These are phyloP conservation scores for Scheffersomyces spartinae DNA, from an alignment of 805 yeast genomes.

Conservation along the genomic window DNA sequence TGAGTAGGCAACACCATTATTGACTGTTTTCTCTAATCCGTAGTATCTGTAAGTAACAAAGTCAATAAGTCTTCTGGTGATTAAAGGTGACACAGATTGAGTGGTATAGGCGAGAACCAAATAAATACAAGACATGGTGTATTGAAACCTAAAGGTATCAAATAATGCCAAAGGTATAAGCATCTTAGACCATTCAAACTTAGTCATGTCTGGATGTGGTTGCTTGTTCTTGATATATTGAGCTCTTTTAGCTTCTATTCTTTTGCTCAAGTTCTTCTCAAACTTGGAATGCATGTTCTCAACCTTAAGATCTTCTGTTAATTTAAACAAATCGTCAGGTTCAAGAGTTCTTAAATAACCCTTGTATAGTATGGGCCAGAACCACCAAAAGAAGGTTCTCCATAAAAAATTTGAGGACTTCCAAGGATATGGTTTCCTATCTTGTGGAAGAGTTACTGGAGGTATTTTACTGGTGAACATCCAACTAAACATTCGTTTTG, in stretches of 20 bases:
- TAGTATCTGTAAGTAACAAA: slow-evolving; percentile 23
- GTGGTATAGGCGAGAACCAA: slow-evolving; percentile 36
- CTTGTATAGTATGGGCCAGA: slow-evolving; percentile 25
- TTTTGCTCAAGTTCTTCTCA: slow-evolving; percentile 12
- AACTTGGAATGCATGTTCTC: slow-evolving; percentile 20
- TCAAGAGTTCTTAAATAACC: slow-evolving; percentile 29
- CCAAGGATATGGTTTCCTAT: slow-evolving; percentile 40
- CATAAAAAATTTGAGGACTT: slow-evolving; percentile 27
- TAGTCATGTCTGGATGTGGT: slow-evolving; percentile 5
- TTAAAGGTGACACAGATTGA: slow-evolving; percentile 50
- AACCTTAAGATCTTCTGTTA: slow-evolving; percentile 25
- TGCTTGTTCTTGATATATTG: slow-evolving; percentile 4
- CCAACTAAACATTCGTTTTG: slow-evolving; percentile 40
- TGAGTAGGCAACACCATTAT: slow-evolving; percentile 24
- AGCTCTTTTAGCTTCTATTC: slow-evolving; percentile 11
- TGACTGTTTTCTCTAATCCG: slow-evolving; percentile 18
- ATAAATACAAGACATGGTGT: slow-evolving; percentile 25
- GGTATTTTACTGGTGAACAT: slow-evolving; percentile 39
- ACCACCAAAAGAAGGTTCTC: slow-evolving; percentile 28
- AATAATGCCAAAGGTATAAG: slow-evolving; percentile 35
- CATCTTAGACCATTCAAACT: slow-evolving; percentile 28
- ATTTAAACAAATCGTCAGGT: slow-evolving; percentile 25
- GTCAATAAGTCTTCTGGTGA: slow-evolving; percentile 35
- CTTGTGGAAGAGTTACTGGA: slow-evolving; percentile 38
- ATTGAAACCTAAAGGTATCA: slow-evolving; percentile 37